A percentile compares a stretch with the other conserved stretches of the same genome.
phyloP scores from a whole-genome alignment of 345 rosid genomes.

The Limnanthes douglasii region DNA sequence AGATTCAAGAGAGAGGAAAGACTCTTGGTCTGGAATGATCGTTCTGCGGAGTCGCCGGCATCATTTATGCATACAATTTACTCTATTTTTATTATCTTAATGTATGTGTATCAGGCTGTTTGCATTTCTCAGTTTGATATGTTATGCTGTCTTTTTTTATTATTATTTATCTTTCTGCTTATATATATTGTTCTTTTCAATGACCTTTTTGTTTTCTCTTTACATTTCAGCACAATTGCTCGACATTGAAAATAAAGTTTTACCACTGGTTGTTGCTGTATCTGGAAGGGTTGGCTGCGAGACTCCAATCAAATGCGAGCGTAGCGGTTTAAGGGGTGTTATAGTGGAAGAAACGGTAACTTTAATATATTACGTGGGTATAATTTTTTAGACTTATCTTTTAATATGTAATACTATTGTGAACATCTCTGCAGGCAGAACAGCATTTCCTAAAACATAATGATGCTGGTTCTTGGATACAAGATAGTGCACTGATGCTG shows the following conservation, averaged over 20 bases:
- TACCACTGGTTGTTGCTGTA: constrained; percentile 57
- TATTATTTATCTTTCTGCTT: background rate
- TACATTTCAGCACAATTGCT: constrained; percentile 40
- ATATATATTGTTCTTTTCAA: background rate
- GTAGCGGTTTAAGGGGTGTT: constrained; percentile 57
- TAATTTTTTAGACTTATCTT: background rate
- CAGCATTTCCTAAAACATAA: constrained; percentile 70
- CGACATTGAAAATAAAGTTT: constrained; percentile 41
- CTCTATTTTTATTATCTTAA: no score
- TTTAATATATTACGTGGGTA: background rate
- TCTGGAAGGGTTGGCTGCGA: constrained; percentile 81
- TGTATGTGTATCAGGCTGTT: no score
- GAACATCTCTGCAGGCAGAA: constrained; percentile 36
- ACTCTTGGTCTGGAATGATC: no score
- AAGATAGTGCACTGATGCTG: constrained; percentile 61
- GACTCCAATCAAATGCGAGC: constrained; percentile 52
- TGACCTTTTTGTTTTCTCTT: no score
- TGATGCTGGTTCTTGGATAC: constrained; percentile 84
- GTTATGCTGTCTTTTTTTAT: background rate
- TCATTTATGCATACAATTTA: no score
- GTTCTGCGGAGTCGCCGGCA: no score
- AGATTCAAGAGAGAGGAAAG: no score
- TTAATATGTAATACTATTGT: constrained; percentile 1
- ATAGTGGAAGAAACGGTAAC: constrained; percentile 69
- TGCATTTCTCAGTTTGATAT: background rate